Evolutionary conservation across 306 rosid species (phyloP), one percentile per base, ranked within the genome.

Genomic region (Cyamopsis tetragonoloba): DNA sequence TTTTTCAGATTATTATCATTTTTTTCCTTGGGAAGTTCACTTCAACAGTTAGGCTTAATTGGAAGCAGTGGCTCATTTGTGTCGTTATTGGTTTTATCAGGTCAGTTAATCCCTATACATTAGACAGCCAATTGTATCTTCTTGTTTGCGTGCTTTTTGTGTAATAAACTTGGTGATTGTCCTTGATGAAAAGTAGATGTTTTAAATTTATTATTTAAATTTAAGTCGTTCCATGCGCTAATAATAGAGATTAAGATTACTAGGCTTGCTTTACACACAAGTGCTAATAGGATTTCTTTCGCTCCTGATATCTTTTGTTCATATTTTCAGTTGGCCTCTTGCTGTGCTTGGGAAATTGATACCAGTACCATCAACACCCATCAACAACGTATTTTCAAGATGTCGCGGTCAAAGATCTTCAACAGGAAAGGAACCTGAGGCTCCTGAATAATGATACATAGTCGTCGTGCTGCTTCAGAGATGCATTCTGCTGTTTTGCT

Each of bases 21-120:
- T 80, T 75, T 59, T 95, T 95, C 74, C 89, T 88, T 27, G 99
- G 99, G 47, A 95, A 91, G 80, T 95, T 91, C 60, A 74, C 99
- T 19, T 2, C 70, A 15, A 95, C 99, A 3, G 88, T 80, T 18
- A 74, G 37, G 77, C 91, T 95, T 31, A 87, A 80, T 44, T 95
- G 99, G 97, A 62, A 91, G 78, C 83, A 82, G 50, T 95, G 99
- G 99, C 27, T 95, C 54, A 82, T 91, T 48, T 85, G 77, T 38
- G 65, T 80, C 5, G 24, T 75, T 24, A 88, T 95, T 69, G 97
- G 91, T 19, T 0, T 88, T 4, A 63, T 95, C 55, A 79, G 99
- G 99, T 91, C 13, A 72, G 78, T 74, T 34, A 37, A 20, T 38
- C 6, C 6, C 1, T 18, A 28, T 11, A 0, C 61, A 28, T 3